A percentile compares a stretch with the other conserved stretches of the same genome.
Conservation (phyloP, 495 filamentous ascomycete species). For the Penicillium tannophilum region DNA sequence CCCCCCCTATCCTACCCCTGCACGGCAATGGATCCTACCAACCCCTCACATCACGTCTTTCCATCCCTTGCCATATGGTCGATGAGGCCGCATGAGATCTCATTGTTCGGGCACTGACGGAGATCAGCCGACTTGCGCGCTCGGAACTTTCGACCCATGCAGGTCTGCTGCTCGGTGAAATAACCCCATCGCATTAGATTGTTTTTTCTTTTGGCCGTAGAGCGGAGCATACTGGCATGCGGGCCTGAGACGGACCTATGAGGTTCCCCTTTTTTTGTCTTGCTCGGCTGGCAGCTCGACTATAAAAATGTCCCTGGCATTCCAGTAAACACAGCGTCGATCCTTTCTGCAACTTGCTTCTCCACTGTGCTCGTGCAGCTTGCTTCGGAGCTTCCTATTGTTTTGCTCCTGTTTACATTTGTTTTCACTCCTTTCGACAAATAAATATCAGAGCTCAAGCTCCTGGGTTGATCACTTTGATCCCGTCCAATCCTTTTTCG, state of each 20-base stretch:
- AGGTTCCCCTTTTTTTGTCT: conserved; percentile 12
- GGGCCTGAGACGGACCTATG: conserved; percentile 19
- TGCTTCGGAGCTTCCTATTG: conserved; percentile 4
- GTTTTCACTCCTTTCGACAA: conserved; percentile 13
- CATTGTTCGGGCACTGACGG: conserved; percentile 18
- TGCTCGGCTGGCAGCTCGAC: conserved; percentile 25
- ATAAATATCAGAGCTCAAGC: conserved; percentile 22
- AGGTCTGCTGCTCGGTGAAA: conserved; percentile 27
- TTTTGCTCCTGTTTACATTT: conserved; percentile 17
- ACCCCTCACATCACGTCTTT: conserved; percentile 17
- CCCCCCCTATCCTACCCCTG: conserved; percentile 9
- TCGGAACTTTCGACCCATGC: conserved; percentile 21
- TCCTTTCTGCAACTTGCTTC: conserved; percentile 23
- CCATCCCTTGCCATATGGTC: conserved; percentile 20
- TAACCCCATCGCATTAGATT: conserved; percentile 21
- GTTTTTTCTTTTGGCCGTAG: conserved; percentile 16
- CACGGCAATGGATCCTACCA: conserved; percentile 7
- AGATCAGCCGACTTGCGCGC: conserved; percentile 27
- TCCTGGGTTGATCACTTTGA: conserved; percentile 26
- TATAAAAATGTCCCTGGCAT: conserved; percentile 40
- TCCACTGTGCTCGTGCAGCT: conserved; percentile 7
- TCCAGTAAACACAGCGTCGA: conserved; percentile 35
- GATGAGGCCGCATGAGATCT: conserved; percentile 18
- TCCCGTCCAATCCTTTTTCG: conserved; percentile 24
- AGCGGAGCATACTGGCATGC: conserved; percentile 30